Evolutionary conservation across 768 basidiomycete genomes (phyloP).

Genomic region (Leccinum subgranulosum): DNA sequence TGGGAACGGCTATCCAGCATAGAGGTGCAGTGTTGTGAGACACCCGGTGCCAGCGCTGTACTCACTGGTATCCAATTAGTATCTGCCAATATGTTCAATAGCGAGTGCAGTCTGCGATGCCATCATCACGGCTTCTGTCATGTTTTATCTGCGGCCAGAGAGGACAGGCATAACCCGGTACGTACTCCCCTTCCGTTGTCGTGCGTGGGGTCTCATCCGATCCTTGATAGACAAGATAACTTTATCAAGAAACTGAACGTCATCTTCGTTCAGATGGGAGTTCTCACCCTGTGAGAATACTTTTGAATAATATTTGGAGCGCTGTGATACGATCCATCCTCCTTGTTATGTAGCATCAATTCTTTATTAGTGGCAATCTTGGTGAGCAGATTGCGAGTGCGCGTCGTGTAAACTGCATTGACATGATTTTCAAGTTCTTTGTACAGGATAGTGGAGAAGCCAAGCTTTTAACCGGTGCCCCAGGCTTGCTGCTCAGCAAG

Average conservation of each 20-base stretch:
- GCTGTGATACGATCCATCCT: neutral
- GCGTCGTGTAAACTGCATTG: neutral
- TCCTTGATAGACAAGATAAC: neutral
- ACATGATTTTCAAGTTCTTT: constrained; percentile 12
- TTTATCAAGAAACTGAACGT: constrained; percentile 12
- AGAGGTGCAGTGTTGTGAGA: constrained; percentile 1
- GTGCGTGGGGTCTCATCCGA: neutral
- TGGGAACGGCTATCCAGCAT: neutral
- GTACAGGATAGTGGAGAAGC: neutral
- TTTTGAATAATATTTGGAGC: neutral
- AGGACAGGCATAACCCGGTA: constrained; percentile 13
- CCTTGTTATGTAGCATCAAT: constrained; percentile 4
- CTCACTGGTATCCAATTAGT: constrained; percentile 2
- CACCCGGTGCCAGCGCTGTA: neutral
- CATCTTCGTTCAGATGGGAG: constrained; percentile 19
- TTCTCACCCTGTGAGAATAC: constrained; percentile 14
- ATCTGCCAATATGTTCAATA: constrained; percentile 4
- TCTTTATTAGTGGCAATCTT: constrained; percentile 5
- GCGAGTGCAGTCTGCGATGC: constrained; percentile 22
- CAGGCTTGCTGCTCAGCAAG: constrained; percentile 14
- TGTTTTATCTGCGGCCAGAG: constrained; percentile 12
- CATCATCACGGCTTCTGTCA: constrained; percentile 15
- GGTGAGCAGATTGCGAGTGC: constrained; percentile 4
- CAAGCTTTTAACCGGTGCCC: constrained; percentile 5
- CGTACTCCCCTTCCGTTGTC: neutral